These are phyloP conservation scores for Rhizopogon sp. DNA, from an alignment of 768 basidiomycete species.

Conservation along the genomic window DNA sequence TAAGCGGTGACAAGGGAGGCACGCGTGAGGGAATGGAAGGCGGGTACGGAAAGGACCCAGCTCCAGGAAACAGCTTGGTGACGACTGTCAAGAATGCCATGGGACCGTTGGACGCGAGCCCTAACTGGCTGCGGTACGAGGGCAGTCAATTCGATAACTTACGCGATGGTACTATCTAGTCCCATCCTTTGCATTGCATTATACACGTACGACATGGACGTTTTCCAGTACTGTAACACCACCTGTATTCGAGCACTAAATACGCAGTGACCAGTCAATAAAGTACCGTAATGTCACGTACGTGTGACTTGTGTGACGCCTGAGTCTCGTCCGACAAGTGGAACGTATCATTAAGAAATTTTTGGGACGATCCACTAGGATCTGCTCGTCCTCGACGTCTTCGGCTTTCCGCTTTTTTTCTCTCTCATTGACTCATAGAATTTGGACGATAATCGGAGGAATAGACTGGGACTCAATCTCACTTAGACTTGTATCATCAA, in stretches of 20 bases:
- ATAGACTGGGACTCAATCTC: slow-evolving; percentile 1
- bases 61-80: slow-evolving; percentile 68
- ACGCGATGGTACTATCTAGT: slow-evolving; percentile 53
- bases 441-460: neutral
- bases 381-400: neutral
- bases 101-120: slow-evolving; percentile 61
- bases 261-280: too few relatives aligned
- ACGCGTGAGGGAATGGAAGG: slow-evolving; percentile 67
- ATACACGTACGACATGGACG: too few relatives aligned
- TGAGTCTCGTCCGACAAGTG: too few relatives aligned
- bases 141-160: slow-evolving; percentile 78
- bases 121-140: slow-evolving; percentile 83
- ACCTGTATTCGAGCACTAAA: too few relatives aligned
- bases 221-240: too few relatives aligned
- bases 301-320: neutral
- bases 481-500: slow-evolving; percentile 12
- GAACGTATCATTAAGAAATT: neutral
- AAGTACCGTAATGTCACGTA: neutral
- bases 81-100: slow-evolving; percentile 73
- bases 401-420: neutral
- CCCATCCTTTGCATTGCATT: neutral
- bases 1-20: slow-evolving; percentile 80
- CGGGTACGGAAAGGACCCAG: slow-evolving; percentile 69
- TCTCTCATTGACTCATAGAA: neutral
- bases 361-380: neutral